Conservation (phyloP, 179 eudicot species). For the Silene vulgaris region DNA sequence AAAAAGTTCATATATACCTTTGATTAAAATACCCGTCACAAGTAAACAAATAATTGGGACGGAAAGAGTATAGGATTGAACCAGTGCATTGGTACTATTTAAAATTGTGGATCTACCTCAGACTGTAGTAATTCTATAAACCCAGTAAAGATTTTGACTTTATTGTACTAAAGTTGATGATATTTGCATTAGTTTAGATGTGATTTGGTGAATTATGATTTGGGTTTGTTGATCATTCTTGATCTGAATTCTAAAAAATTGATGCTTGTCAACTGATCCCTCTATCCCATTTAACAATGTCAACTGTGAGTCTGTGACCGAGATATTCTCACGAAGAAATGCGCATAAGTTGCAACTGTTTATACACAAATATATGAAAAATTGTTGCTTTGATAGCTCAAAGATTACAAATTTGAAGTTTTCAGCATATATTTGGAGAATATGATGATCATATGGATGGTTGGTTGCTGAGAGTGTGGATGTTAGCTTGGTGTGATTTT, state of each 20-base stretch:
- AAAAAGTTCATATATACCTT: neutral
- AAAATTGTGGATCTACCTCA: neutral
- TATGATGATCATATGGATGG: neutral
- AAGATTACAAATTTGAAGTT: no score
- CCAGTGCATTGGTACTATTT: no score
- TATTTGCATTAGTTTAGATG: neutral
- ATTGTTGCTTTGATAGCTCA: no score
- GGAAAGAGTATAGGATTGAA: neutral
- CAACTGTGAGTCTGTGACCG: no score
- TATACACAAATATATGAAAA: no score
- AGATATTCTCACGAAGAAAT: no score
- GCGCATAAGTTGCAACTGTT: no score
- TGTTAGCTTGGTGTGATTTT: neutral
- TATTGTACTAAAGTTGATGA: conserved; percentile 8
- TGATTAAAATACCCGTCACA: neutral
- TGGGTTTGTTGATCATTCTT: neutral
- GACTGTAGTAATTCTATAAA: neutral
- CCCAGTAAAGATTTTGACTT: conserved; percentile 2
- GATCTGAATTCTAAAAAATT: neutral
- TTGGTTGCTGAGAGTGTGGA: neutral
- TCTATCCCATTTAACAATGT: neutral
- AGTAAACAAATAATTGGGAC: neutral
- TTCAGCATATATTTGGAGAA: no score
- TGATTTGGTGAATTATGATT: neutral
- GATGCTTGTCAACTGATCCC: neutral